Conservation (phyloP, 202 grass and related monocot species). For the Panicum hallii region DNA sequence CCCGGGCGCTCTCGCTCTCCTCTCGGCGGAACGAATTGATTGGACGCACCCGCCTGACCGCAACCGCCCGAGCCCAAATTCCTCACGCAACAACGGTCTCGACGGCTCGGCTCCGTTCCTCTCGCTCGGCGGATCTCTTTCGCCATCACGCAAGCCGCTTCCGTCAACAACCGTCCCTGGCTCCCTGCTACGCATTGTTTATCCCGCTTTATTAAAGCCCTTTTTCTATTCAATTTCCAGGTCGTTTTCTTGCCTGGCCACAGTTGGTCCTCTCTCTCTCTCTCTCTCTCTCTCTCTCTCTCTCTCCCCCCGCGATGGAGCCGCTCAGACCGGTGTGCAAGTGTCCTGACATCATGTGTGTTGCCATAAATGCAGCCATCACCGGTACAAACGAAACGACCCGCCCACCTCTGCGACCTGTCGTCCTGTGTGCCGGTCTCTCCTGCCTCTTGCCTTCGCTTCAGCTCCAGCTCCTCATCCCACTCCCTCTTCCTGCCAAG, state of each 20-base stretch:
- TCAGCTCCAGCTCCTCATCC: not conserved
- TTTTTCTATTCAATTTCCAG: not conserved
- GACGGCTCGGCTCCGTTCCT: not conserved
- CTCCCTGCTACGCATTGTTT: no score
- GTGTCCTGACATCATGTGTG: not conserved
- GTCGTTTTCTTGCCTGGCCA: constrained; percentile 21
- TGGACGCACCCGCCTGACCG: constrained; percentile 19
- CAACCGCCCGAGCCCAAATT: not conserved
- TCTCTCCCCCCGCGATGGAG: no score
- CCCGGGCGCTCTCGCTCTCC: no score
- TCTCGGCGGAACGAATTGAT: not conserved
- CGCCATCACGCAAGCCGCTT: not conserved
- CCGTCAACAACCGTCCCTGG: not conserved
- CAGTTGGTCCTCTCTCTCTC: no score
- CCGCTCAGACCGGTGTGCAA: no score
- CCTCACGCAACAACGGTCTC: constrained; percentile 24
- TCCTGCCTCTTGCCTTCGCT: not conserved
- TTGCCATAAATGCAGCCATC: constrained; percentile 2
- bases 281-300: no score
- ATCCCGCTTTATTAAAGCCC: not conserved
- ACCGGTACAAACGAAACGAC: not conserved
- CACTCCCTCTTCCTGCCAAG: not conserved
- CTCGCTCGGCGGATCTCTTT: not conserved
- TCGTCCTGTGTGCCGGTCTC: not conserved
- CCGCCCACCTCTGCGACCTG: not conserved